Percentiles rank a stretch among this genome's conserved stretches.
Conservation (phyloP, 768 basidiomycete genomes). For the Mycena galericulata region DNA sequence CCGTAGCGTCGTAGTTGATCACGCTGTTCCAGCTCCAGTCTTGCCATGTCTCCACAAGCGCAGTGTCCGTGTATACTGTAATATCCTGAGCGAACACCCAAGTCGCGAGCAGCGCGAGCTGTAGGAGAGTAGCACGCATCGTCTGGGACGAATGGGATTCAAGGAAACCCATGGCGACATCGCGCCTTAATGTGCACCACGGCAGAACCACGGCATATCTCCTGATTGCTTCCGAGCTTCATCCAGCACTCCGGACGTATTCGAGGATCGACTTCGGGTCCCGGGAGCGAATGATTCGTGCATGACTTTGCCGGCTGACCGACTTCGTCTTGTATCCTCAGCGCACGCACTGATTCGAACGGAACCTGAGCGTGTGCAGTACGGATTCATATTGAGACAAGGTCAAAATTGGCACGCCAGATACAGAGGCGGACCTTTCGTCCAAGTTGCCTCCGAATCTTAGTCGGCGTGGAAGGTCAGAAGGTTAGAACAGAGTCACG, state of each 20-base stretch:
- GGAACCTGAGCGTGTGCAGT: too few species aligned
- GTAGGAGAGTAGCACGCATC: conserved; percentile 24
- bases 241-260: conserved; percentile 8
- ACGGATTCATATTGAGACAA: too few species aligned
- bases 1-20: conserved; percentile 58
- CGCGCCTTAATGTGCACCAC: conserved; percentile 7
- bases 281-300: neutral
- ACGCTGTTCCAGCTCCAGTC: conserved; percentile 64
- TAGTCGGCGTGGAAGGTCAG: too few species aligned
- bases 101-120: conserved; percentile 23
- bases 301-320: conserved; percentile 16
- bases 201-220: conserved; percentile 28
- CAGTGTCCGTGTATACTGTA: conserved; percentile 54
- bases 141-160: neutral
- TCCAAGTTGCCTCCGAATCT: too few species aligned
- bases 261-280: conserved; percentile 17
- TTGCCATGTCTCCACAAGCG: conserved; percentile 59
- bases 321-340: too few species aligned
- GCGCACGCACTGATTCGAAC: too few species aligned
- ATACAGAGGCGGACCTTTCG: too few species aligned
- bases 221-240: conserved; percentile 19
- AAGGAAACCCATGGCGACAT: neutral
- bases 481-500: too few species aligned
- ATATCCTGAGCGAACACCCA: conserved; percentile 46
- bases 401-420: too few species aligned